Base-by-base conservation (phyloP, 2,329 filamentous ascomycete species). In the Ophiostoma piceae region DNA sequence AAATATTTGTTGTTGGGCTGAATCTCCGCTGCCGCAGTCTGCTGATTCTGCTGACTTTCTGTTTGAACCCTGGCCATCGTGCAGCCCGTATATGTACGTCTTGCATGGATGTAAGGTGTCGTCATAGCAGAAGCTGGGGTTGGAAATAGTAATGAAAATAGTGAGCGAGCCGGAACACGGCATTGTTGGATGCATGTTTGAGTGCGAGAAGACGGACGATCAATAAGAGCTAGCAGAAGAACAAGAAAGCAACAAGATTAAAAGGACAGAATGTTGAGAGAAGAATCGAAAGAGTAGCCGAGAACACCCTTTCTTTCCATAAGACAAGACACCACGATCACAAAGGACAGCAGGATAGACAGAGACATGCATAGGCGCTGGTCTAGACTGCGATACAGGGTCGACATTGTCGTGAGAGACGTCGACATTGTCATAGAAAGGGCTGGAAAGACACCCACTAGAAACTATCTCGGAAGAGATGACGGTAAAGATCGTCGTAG, bases 61-160 rank as follows among this genome's bases (percentile, higher is more conserved):
- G 43, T 62, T 32, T 12, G 26, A 62, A 62, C 22, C 57, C 29
- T 62, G 57, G 57, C 2, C 29, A 62, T 62, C 57, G 26, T 65
- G 62, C 62, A 65, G 62, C 62, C 62, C 62, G 62, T 65, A 65
- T 65, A 37, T 65, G 62, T 65, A 65, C 29, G 62, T 39, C 62
- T 62, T 62, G 57, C 57, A 62, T 62, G 57, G 12, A 62, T 62
- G 57, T 19, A 26, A 12, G 14, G 29, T 32, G 57, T 57, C 51
- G 29, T 62, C 57, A 62, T 32, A 62, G 12, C 29, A 62, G 22
- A 60, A 26, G 54, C 57, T 32, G 4, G 26, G 57, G 14, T 3
- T 22, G 11, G 54, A 35, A 32, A 62, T 22, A 35, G 29, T 12
- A 4, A 29, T 0, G 26, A 26, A 54, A 19, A 19, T 26, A 62